Percentiles rank a stretch among this genome's conserved stretches.
These are phyloP conservation scores for Eremothecium coryli DNA, from an alignment of 1,139 yeast species.

Conservation along the genomic window DNA sequence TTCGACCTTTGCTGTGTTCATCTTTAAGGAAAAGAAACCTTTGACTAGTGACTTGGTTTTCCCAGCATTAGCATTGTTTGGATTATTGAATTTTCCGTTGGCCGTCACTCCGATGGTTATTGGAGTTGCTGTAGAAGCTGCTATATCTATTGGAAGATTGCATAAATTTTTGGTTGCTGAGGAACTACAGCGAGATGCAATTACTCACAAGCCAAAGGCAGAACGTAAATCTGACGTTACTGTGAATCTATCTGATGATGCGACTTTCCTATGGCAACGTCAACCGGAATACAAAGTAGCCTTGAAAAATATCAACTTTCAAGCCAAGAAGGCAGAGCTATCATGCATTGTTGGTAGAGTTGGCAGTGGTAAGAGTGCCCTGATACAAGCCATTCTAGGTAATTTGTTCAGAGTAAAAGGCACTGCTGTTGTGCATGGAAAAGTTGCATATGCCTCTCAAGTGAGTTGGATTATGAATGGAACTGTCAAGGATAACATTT, in stretches of 20 bases:
- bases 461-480: slow-evolving; percentile 97
- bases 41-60: slow-evolving; percentile 87
- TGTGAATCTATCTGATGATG: slow-evolving; percentile 44
- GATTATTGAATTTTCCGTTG: slow-evolving; percentile 80
- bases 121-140: slow-evolving; percentile 78
- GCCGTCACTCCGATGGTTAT: slow-evolving; percentile 91
- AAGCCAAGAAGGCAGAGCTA: slow-evolving; percentile 69
- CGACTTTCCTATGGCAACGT: slow-evolving; percentile 84
- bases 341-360: slow-evolving; percentile 88
- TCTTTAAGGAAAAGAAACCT: slow-evolving; percentile 51
- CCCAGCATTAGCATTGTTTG: slow-evolving; percentile 85
- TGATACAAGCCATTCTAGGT: slow-evolving; percentile 77
- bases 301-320: slow-evolving; percentile 57
- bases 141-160: slow-evolving; percentile 76
- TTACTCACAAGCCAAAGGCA: slow-evolving; percentile 48
- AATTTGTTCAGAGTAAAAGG: slow-evolving; percentile 78
- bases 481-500: slow-evolving; percentile 75
- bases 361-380: slow-evolving; percentile 86
- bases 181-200: slow-evolving; percentile 77
- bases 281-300: slow-evolving; percentile 72
- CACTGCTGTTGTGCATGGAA: slow-evolving; percentile 62
- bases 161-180: slow-evolving; percentile 62
- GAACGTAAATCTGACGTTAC: slow-evolving; percentile 53
- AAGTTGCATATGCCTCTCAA: slow-evolving; percentile 86
- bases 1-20: slow-evolving; percentile 80